These are phyloP conservation scores for Lizonia empirigonia DNA, from an alignment of 2,329 filamentous ascomycete genomes.

Conservation along the genomic window DNA sequence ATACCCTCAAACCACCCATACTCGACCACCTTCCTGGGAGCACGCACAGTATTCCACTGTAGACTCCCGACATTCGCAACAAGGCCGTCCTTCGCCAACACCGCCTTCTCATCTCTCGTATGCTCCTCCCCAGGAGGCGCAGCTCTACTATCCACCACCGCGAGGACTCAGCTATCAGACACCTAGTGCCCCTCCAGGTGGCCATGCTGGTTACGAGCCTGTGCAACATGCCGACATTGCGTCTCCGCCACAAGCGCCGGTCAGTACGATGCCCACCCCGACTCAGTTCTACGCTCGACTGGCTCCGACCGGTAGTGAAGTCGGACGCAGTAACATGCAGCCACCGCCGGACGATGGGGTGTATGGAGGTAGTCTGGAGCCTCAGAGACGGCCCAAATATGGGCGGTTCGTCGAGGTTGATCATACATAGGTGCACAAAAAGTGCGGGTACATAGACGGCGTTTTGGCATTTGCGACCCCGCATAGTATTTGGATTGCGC, in stretches of 20 bases:
- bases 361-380: background rate
- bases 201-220: conserved; percentile 24
- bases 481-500: background rate
- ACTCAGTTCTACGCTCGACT: conserved; percentile 46
- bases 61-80: conserved; percentile 27
- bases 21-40: conserved; percentile 28
- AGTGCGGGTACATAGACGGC: background rate
- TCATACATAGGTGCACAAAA: conserved; percentile 3
- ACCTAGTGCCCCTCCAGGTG: conserved; percentile 19
- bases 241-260: conserved; percentile 9
- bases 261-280: conserved; percentile 30
- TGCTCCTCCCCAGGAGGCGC: conserved; percentile 23
- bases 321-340: background rate
- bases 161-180: conserved; percentile 24
- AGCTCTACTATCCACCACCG: conserved; percentile 40
- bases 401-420: conserved; percentile 16
- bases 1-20: conserved; percentile 21
- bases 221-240: conserved; percentile 27
- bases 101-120: conserved; percentile 20
- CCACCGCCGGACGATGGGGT: background rate
- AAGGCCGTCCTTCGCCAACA: conserved; percentile 31
- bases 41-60: conserved; percentile 25
- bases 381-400: conserved; percentile 8
- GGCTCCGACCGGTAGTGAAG: conserved; percentile 6
- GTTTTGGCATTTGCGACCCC: conserved; percentile 1